Base-by-base conservation (phyloP, 768 basidiomycete species). In the Suillus clintonianus region DNA sequence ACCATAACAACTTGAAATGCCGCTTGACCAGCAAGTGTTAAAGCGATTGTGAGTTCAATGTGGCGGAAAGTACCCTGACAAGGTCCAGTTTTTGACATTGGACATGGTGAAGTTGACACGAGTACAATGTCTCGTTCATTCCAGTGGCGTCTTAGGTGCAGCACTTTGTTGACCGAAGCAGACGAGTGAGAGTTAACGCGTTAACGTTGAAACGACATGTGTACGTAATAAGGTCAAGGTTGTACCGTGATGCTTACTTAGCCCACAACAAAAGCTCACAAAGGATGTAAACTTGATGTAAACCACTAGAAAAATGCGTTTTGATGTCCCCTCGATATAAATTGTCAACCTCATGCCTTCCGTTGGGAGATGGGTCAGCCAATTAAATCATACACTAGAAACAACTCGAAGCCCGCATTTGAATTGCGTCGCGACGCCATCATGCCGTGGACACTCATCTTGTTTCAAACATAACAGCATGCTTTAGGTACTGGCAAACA, bases 31-130 rank as follows among this genome's bases (percentile, higher is more conserved):
- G 17, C 39, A 55, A 47, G 50, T 13, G 8, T 64, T 19, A 62
- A 7, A 55, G 71, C 66, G 67, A 54, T 32, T 27, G 19, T 34
- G 14, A 5, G 27, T 17, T 24, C n/a, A 24, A 22, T 59, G 50
- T 24, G 17, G 15, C 37, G 14, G n/a, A 17, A 53, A 34, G 30
- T 24, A 55, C 48, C 48, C 8, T 24, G 39, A 37, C 45, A 14
- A 6, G 22, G 14, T 6, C 24, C 47, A 11, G 51, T 19, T 27
- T 13, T 41, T 22, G 37, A 37, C 24, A 27, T 10, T 37, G 51
- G 27, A 15, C 45, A 55, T 17, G 36, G 11, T 30, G 61, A 36
- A 43, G 39, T 24, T 15, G 8, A 34, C 34, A 24, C 34, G 30
- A 32, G n/a, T 22, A 14, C 41, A 42, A 27, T 32, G 11, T n/a